A percentile compares a stretch with the other conserved stretches of the same genome.
phyloP scores from a whole-genome alignment of 768 basidiomycete genomes.

The Kwoniella bestiolae region DNA sequence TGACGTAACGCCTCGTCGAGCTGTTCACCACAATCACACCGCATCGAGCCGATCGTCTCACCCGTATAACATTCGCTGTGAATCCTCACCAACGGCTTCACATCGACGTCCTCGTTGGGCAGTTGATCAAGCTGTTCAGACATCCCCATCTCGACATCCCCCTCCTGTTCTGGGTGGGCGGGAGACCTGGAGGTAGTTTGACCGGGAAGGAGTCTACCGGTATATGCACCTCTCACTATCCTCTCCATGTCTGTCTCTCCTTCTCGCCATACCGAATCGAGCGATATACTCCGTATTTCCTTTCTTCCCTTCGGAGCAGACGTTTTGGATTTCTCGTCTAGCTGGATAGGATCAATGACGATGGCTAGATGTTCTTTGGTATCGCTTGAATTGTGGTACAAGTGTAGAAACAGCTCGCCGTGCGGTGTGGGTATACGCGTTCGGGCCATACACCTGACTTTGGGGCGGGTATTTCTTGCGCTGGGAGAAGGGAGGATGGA shows the following conservation, averaged over 20 bases:
- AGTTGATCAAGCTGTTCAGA: background rate
- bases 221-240: constrained; percentile 88
- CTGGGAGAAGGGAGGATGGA: constrained; percentile 2
- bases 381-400: constrained; percentile 93
- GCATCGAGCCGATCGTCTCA: constrained; percentile 96
- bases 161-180: background rate
- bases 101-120: constrained; percentile 50
- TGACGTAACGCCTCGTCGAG: constrained; percentile 92
- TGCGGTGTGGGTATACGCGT: constrained; percentile 97
- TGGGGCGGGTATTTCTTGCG: constrained; percentile 52
- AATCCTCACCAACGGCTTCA: constrained; percentile 84
- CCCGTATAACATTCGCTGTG: constrained; percentile 99
- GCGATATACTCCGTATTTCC: constrained; percentile 74
- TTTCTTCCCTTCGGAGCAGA: constrained; percentile 58
- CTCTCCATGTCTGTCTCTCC: constrained; percentile 92
- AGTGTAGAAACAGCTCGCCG: constrained; percentile 86
- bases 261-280: constrained; percentile 82
- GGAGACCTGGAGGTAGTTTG: constrained; percentile 34
- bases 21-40: constrained; percentile 98
- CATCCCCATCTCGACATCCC: constrained; percentile 42
- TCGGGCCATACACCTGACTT: constrained; percentile 92
- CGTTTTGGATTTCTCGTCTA: constrained; percentile 56
- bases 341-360: constrained; percentile 88
- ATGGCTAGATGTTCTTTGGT: constrained; percentile 94
- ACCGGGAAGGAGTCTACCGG: constrained; percentile 65